phyloP scores from a whole-genome alignment of 1,139 yeast genomes.

The Sugiyamaella japonica region DNA sequence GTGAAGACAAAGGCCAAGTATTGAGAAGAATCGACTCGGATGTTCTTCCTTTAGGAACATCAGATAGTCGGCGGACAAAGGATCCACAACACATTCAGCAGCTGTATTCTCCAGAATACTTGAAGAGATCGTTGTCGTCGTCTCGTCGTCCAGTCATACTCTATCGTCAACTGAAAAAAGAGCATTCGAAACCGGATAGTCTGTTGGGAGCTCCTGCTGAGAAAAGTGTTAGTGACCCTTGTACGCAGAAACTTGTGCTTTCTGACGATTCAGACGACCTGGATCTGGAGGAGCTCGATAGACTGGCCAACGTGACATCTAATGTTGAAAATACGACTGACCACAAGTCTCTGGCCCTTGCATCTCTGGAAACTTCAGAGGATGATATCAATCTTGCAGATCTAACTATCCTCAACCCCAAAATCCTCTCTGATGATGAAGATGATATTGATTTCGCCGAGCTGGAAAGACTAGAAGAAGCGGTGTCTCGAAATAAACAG shows the following conservation, averaged over 20 bases:
- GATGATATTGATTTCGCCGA: constrained; percentile 9
- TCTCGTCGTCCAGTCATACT: background rate
- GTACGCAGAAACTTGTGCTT: background rate
- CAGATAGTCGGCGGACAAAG: constrained; percentile 1
- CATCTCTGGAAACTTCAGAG: background rate
- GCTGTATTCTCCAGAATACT: constrained; percentile 28
- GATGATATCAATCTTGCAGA: no score
- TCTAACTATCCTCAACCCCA: no score
- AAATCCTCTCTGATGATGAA: background rate
- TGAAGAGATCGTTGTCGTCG: constrained; percentile 22
- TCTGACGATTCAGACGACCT: constrained; percentile 16
- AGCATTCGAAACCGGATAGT: constrained; percentile 1
- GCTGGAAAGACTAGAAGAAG: constrained; percentile 10
- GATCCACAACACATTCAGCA: constrained; percentile 19
- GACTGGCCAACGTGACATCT: background rate
- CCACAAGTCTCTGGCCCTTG: background rate
- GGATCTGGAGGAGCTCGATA: constrained; percentile 6
- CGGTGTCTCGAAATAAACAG: constrained; percentile 4
- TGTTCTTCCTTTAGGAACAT: background rate
- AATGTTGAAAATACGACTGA: background rate
- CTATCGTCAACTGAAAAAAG: background rate
- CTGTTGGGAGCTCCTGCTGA: background rate
- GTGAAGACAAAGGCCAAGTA: background rate
- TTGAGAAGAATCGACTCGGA: background rate
- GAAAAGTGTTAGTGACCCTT: background rate